Conservation (phyloP, 768 basidiomycete species). For the Trametes villosa region DNA sequence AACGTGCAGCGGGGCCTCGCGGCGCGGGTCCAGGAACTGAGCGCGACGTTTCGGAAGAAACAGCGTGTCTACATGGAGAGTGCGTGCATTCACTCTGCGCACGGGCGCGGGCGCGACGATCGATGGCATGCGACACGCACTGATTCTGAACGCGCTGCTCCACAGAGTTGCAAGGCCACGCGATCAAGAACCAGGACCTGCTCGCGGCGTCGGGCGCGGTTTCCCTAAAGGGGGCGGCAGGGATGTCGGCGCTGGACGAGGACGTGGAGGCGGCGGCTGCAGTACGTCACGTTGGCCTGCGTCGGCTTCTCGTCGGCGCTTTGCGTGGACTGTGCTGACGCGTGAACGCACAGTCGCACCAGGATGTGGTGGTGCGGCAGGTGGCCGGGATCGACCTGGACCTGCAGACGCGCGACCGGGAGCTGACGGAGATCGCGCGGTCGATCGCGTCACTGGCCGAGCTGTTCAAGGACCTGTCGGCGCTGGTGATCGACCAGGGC, state of each 20-base stretch:
- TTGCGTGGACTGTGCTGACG: neutral
- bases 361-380: constrained; percentile 34
- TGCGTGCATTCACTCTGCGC: constrained; percentile 48
- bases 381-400: constrained; percentile 44
- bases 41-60: constrained; percentile 93
- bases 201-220: constrained; percentile 88
- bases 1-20: constrained; percentile 96
- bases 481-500: constrained; percentile 96
- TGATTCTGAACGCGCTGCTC: constrained; percentile 17
- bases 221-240: constrained; percentile 80
- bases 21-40: constrained; percentile 93
- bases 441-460: constrained; percentile 92
- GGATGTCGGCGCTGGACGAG: constrained; percentile 85
- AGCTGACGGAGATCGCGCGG: constrained; percentile 88
- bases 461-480: constrained; percentile 93
- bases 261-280: constrained; percentile 84
- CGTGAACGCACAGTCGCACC: constrained; percentile 36
- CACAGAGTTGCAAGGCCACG: constrained; percentile 93
- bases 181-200: constrained; percentile 95
- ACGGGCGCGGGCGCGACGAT: constrained; percentile 2
- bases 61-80: constrained; percentile 99
- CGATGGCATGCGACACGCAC: constrained; percentile 16
- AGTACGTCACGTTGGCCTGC: constrained; percentile 16
- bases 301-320: constrained; percentile 17
- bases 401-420: constrained; percentile 58